These are phyloP conservation scores for Sporisorium iseilematis-ciliati DNA, from an alignment of 1,284 basidiomycete genomes.

Conservation along the genomic window DNA sequence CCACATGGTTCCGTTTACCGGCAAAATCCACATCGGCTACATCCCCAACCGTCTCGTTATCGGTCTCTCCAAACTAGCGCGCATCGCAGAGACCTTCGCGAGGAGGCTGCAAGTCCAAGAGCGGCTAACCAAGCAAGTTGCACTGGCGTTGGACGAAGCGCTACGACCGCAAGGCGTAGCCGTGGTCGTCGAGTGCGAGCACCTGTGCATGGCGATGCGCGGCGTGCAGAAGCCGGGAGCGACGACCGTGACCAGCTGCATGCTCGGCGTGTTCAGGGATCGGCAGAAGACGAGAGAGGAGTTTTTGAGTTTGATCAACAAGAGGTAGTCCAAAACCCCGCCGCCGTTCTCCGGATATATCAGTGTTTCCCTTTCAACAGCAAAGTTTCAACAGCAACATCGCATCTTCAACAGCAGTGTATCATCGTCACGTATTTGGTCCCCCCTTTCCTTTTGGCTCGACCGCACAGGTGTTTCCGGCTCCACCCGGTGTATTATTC, in stretches of 20 bases:
- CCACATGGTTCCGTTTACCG: slow-evolving; percentile 97
- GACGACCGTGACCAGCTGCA: slow-evolving; percentile 95
- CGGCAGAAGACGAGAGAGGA: slow-evolving; percentile 98
- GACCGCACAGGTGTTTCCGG: slow-evolving; percentile 4
- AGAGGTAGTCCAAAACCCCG: slow-evolving; percentile 13
- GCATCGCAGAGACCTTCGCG: slow-evolving; percentile 97
- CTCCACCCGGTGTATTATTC: slow-evolving; percentile 14
- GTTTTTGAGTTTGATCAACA: slow-evolving; percentile 70
- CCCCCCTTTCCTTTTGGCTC: neutral
- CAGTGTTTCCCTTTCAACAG: no score
- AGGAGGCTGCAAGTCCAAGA: slow-evolving; percentile 97
- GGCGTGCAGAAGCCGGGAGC: slow-evolving; percentile 99
- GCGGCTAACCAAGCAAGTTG: slow-evolving; percentile 96
- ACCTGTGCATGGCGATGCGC: slow-evolving; percentile 99
- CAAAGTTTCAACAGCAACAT: slow-evolving; percentile 4
- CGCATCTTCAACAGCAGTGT: slow-evolving; percentile 28
- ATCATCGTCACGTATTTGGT: neutral
- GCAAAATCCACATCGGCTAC: slow-evolving; percentile 83
- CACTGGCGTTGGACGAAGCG: slow-evolving; percentile 95
- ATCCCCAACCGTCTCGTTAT: slow-evolving; percentile 96
- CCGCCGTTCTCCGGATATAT: no score
- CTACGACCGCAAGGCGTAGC: slow-evolving; percentile 98
- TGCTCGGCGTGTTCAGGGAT: slow-evolving; percentile 97
- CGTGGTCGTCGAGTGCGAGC: slow-evolving; percentile 82
- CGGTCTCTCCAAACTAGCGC: slow-evolving; percentile 95